phyloP scores from a whole-genome alignment of 208 protist species.

The Trypanosoma rangeli region DNA sequence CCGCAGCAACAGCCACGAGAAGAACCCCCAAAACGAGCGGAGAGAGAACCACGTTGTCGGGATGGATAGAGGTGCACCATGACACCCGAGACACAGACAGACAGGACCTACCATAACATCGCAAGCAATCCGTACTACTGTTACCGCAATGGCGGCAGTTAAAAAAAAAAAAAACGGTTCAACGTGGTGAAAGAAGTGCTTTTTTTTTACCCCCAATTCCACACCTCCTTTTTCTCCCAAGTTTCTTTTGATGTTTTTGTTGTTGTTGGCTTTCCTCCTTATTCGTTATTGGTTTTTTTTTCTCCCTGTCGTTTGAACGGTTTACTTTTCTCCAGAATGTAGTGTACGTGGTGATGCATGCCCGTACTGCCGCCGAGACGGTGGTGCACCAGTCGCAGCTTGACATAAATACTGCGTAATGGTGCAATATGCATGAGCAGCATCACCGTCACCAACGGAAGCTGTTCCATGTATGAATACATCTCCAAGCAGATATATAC shows the following conservation, averaged over 20 bases:
- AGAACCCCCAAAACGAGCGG: neutral
- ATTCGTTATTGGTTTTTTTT: neutral
- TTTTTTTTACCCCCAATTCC: too few relatives aligned
- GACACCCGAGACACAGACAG: constrained; percentile 6
- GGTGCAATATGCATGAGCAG: too few relatives aligned
- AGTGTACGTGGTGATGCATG: too few relatives aligned
- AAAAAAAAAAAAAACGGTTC: neutral
- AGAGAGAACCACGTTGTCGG: constrained; percentile 18
- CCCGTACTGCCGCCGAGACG: too few relatives aligned
- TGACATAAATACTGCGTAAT: too few relatives aligned
- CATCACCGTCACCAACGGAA: too few relatives aligned
- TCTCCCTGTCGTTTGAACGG: too few relatives aligned
- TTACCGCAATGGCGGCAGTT: neutral
- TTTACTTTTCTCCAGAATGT: neutral
- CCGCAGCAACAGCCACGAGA: neutral
- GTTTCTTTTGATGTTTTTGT: too few relatives aligned
- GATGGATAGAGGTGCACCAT: constrained; percentile 7
- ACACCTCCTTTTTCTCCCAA: neutral
- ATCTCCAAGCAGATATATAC: too few relatives aligned
- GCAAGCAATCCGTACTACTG: neutral
- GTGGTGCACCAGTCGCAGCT: too few relatives aligned
- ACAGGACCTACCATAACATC: neutral
- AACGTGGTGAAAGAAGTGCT: too few relatives aligned
- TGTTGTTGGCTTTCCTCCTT: neutral
- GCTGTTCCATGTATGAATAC: too few relatives aligned